Evolutionary conservation across 108 stramenopile species (phyloP).

Genomic region (Seminavis robusta): DNA sequence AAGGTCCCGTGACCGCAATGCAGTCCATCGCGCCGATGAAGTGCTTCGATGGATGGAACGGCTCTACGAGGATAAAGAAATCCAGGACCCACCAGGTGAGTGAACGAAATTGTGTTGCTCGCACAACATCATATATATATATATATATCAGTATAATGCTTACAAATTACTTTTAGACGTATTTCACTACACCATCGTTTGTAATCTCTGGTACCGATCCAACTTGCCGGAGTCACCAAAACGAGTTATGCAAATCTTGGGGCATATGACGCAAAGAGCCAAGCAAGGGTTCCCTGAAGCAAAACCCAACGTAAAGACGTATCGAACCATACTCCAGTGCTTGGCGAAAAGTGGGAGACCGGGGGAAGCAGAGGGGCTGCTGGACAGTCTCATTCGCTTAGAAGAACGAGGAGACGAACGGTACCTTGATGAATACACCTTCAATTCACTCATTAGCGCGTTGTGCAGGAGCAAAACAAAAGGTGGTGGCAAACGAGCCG

Average conservation of each 20-base stretch:
- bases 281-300: conserved; percentile 38
- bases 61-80: conserved; percentile 34
- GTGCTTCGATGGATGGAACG: conserved; percentile 63
- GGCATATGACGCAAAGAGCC: conserved; percentile 50
- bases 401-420: conserved; percentile 50
- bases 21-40: conserved; percentile 53
- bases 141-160: neutral
- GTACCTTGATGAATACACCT: conserved; percentile 60
- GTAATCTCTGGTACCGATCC: conserved; percentile 50
- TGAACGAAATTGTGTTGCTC: too few species aligned
- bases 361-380: conserved; percentile 56
- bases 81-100: conserved; percentile 45
- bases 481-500: conserved; percentile 55
- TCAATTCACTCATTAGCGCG: conserved; percentile 65
- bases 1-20: conserved; percentile 33
- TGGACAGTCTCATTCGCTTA: conserved; percentile 54
- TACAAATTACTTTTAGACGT: conserved; percentile 16
- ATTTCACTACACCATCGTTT: conserved; percentile 58
- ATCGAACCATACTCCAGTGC: conserved; percentile 64
- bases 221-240: conserved; percentile 38
- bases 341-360: conserved; percentile 43
- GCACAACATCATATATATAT: too few species aligned
- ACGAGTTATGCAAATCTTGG: conserved; percentile 53
- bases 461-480: conserved; percentile 39
- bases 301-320: conserved; percentile 59